phyloP scores from a whole-genome alignment of 768 basidiomycete species.

The Auricularia heimuer region DNA sequence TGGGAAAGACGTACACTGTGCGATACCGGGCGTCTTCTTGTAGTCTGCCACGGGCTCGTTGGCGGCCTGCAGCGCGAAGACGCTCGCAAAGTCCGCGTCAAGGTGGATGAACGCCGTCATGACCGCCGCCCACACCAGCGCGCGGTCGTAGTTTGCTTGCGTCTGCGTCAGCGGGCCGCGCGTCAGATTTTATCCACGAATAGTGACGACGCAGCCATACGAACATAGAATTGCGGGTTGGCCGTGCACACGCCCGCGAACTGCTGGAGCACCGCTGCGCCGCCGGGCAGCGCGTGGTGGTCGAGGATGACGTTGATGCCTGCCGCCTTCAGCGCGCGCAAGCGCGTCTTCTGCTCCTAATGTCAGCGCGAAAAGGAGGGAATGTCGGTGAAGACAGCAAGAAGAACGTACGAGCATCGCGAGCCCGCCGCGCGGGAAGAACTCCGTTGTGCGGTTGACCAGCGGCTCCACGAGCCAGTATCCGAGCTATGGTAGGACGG shows the following conservation, averaged over 20 bases:
- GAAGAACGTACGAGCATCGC: conserved; percentile 43
- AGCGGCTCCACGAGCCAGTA: conserved; percentile 75
- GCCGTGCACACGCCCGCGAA: conserved; percentile 57
- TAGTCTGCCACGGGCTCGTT: conserved; percentile 76
- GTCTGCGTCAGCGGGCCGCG: conserved; percentile 32
- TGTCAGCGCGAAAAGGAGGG: background rate
- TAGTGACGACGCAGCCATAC: conserved; percentile 10
- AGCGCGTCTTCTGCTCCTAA: conserved; percentile 44
- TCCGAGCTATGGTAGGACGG: conserved; percentile 41
- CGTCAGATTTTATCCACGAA: no score
- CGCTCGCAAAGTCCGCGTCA: conserved; percentile 53
- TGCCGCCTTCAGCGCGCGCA: conserved; percentile 47
- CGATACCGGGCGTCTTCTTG: conserved; percentile 53
- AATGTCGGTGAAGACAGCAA: background rate
- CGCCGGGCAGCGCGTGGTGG: conserved; percentile 65
- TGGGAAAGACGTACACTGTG: conserved; percentile 41
- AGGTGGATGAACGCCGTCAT: conserved; percentile 67
- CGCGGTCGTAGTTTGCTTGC: conserved; percentile 61
- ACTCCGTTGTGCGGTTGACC: conserved; percentile 51
- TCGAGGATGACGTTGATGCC: conserved; percentile 60
- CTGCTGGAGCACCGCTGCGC: conserved; percentile 46
- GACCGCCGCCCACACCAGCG: conserved; percentile 71
- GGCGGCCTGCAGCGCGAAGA: conserved; percentile 63
- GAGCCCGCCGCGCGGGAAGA: conserved; percentile 63
- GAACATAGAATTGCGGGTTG: conserved; percentile 65